Base-by-base conservation (phyloP, 2,329 filamentous ascomycete genomes). In the Curvularia verruculosa region DNA sequence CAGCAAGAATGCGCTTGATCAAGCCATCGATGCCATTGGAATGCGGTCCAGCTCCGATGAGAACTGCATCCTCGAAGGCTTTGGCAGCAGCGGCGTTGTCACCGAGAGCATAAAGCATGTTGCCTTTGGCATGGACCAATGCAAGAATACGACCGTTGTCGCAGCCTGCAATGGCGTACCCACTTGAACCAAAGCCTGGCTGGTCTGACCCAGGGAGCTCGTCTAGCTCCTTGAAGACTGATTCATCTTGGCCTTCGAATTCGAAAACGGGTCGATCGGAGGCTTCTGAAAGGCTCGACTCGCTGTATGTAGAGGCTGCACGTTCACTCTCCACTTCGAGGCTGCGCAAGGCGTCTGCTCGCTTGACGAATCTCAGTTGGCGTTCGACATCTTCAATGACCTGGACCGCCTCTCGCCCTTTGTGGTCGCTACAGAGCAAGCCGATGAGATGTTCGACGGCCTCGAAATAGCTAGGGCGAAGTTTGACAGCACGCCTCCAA, bases 41-140 rank as follows among this genome's bases (percentile, higher is more conserved):
- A 45, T 84, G 82, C 59, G 87, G 85, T 1, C 92, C 93, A 26
- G 90, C 85, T 56, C 92, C 93, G 61, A 99, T 94, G 51, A 97
- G 78, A 3, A 99, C 92, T 0, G 93, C 94, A 75, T 97, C 92
- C 74, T 99, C 95, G 67, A 99, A 99, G 3, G 95, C 92, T 66
- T 87, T 86, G 1, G 94, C 92, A 40, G 95, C 95, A 39, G 84
- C 86, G 37, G 84, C 82, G 62, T 95, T 90, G 64, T 97, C 89
- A 44, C 94, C 94, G 28, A 96, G 80, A 24, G 91, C 87, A 77
- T 99, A 99, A 1, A 98, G 83, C 89, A 98, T 96, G 61, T 98
- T 98, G n/a, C 94, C 95, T 76, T 98, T 99, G 19, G 94, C 93
- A 77, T 99, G 95, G 39, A 98, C 87, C 15, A 99, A 83, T n/a